These are phyloP conservation scores for Crucibulum laeve DNA, from an alignment of 768 basidiomycete species.

Conservation along the genomic window DNA sequence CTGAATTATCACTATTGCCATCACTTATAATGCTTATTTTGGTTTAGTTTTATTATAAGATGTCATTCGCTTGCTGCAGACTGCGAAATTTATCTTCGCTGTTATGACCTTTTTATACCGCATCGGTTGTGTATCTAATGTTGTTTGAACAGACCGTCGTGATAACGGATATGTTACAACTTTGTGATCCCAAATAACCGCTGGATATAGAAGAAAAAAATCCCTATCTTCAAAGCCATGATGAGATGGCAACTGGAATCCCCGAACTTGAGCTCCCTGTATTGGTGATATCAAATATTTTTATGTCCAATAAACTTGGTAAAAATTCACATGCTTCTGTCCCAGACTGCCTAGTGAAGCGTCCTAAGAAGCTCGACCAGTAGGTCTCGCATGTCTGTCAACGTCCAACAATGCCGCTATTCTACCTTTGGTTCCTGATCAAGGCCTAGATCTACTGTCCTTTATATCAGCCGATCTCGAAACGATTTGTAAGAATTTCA, in stretches of 20 bases:
- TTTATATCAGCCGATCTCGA: conserved; percentile 17
- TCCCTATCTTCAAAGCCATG: conserved; percentile 59
- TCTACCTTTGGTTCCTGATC: conserved; percentile 5
- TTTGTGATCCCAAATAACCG: conserved; percentile 60
- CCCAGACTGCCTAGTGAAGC: not conserved
- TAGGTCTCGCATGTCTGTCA: too few relatives aligned
- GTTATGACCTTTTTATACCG: conserved; percentile 27
- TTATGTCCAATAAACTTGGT: conserved; percentile 52
- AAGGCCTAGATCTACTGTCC: conserved; percentile 20
- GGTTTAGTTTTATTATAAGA: conserved; percentile 49
- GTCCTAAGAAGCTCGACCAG: not conserved
- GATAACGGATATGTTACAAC: conserved; percentile 68
- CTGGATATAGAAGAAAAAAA: conserved; percentile 62
- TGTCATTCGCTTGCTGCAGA: conserved; percentile 60
- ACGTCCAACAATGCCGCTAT: too few relatives aligned
- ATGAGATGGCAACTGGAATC: conserved; percentile 57
- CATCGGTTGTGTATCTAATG: not conserved
- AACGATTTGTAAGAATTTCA: conserved; percentile 1
- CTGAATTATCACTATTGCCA: conserved; percentile 4
- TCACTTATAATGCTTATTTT: too few relatives aligned
- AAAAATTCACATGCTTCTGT: conserved; percentile 3
- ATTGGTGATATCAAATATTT: conserved; percentile 52
- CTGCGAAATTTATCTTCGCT: conserved; percentile 63
- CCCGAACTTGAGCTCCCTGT: conserved; percentile 51
- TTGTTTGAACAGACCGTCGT: conserved; percentile 49